Base-by-base conservation (phyloP, 2,329 filamentous ascomycete species). In the Phaeosphaeriaceae sp. region DNA sequence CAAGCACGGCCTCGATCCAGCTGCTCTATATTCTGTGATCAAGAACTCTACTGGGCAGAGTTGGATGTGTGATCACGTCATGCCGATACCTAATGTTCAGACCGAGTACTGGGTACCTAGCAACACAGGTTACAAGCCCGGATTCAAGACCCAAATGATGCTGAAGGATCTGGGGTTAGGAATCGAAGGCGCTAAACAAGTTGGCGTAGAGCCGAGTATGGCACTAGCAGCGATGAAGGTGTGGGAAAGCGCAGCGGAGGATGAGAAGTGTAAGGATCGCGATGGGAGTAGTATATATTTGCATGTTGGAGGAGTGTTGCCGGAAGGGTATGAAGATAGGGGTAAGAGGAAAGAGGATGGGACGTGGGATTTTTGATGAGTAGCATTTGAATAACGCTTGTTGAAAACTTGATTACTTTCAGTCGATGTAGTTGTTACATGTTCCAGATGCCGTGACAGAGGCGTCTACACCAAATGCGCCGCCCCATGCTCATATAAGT, bases 81-180 rank as follows among this genome's bases (percentile, higher is more conserved):
- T 71, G 63, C 73, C 73, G 2, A 66, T 76, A 8, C 73, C 73
- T 2, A 74, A 74, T 32, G 68, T 76, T 7, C 55, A 68, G 44
- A 64, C 54, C 0, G 67, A 71, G n/a, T 63, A 64, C 11, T 73
- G 69, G 70, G 71, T 75, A 9, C 73, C 73, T 42, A 75, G 71
- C 54, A 70, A 69, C n/a, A 74, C 62, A 42, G 73, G 72, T 11
- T 75, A 76, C 55, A 69, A 61, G 46, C 71, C 72, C 0, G 73
- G 73, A 1, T 75, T 75, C 53, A 74, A 73, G 58, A 73, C 72
- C 49, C 71, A 74, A 59, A 76, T 76, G 72, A 73, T 76, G 72
- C 54, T 74, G 0, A 76, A 76, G 50, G 73, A 76, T 57, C 22
- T 76, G 35, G 70, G 69, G 1, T 51, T 76, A 32, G 72, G 70